Conservation (phyloP, 345 rosid genomes). For the Bruguiera parviflora region DNA sequence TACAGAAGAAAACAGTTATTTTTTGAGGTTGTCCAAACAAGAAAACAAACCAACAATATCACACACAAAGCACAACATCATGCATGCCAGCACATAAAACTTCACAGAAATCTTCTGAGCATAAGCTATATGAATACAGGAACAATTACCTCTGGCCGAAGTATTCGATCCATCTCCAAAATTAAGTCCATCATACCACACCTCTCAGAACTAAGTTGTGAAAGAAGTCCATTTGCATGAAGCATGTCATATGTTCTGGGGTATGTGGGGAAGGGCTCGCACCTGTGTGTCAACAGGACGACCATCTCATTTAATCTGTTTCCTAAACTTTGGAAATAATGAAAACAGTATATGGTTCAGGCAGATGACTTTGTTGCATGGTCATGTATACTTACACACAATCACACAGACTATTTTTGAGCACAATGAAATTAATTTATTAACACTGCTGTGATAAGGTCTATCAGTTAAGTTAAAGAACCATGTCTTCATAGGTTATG, state of each 20-base stretch:
- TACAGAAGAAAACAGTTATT: conserved; percentile 20
- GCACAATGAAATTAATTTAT: no score
- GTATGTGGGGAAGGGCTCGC: conserved; percentile 97
- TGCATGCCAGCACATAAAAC: not conserved
- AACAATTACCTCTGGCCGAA: conserved; percentile 86
- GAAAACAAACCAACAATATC: not conserved
- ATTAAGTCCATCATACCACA: conserved; percentile 74
- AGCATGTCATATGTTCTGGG: conserved; percentile 96
- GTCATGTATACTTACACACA: no score
- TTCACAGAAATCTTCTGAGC: not conserved
- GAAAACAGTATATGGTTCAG: no score
- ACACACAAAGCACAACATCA: no score
- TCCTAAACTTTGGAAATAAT: no score
- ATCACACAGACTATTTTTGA: no score
- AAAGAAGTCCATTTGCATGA: conserved; percentile 84
- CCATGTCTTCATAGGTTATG: no score
- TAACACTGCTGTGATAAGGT: no score
- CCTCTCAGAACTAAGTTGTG: conserved; percentile 56
- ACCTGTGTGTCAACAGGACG: conserved; percentile 43
- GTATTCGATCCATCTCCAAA: conserved; percentile 92
- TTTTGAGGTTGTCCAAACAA: not conserved
- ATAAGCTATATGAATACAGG: not conserved
- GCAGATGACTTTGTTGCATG: no score
- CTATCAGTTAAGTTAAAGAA: no score
- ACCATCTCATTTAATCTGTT: no score